These are phyloP conservation scores for Endothia cerciana DNA, from an alignment of 2,329 filamentous ascomycete species.

Conservation along the genomic window DNA sequence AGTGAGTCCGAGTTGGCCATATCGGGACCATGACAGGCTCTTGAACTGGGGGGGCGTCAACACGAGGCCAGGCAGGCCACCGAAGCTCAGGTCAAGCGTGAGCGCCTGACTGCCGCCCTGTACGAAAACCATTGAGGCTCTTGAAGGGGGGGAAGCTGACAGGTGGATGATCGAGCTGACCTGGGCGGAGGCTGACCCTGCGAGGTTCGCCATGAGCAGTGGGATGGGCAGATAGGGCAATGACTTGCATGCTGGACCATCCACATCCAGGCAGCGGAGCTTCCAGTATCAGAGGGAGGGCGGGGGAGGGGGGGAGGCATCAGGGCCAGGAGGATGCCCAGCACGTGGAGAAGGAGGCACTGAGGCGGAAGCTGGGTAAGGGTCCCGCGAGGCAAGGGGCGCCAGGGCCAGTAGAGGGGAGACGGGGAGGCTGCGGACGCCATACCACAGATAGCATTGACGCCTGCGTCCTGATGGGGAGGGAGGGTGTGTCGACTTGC, in stretches of 20 bases:
- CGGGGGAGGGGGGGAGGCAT: not conserved
- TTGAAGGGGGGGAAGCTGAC: not conserved
- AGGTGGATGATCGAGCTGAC: not conserved
- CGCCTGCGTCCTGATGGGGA: not conserved
- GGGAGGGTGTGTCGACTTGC: not conserved
- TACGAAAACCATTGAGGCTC: not conserved
- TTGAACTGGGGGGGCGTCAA: not conserved
- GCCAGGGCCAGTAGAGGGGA: not conserved
- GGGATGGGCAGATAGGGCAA: not conserved
- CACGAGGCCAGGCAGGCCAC: not conserved
- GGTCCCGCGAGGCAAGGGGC: slow-evolving; percentile 3
- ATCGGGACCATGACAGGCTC: not conserved
- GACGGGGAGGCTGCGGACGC: not conserved
- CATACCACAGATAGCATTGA: slow-evolving; percentile 7
- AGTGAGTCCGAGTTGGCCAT: not conserved
- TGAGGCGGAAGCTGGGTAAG: slow-evolving; percentile 18
- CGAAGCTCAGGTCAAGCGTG: not conserved
- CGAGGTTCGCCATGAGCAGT: not conserved
- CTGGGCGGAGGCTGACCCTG: not conserved
- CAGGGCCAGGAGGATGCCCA: slow-evolving; percentile 3
- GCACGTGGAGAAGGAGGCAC: slow-evolving; percentile 5
- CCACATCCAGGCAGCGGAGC: not conserved
- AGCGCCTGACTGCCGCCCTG: not conserved
- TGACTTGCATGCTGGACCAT: not conserved
- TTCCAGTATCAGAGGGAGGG: not conserved